Base-by-base conservation (phyloP, 2,329 filamentous ascomycete genomes). In the Colletotrichum sp. region DNA sequence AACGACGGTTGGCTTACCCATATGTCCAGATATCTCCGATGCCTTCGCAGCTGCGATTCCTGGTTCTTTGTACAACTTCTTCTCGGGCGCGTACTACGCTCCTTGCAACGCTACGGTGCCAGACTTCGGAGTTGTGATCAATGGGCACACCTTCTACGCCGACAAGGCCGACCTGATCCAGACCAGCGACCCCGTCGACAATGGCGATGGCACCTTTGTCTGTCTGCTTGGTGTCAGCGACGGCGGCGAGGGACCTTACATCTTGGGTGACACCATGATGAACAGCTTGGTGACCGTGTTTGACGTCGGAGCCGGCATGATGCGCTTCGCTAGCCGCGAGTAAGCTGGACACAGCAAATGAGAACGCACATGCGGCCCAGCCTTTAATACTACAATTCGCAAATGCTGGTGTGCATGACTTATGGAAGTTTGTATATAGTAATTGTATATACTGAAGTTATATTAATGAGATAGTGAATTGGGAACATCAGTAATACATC, bases 281-380 rank as follows among this genome's bases (percentile, higher is more conserved):
- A 79, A 79, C 9, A 81, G 80, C 52, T 77, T 83, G 0, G 79
- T 83, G 10, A 80, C 82, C 7, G 82, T 83, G 1, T 83, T 83
- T 52, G 82, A 83, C 43, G 77, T 83, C 0, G 81, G 79, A 1
- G 76, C 78, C 5, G 76, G 72, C 0, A 80, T 82, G 77, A 83
- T 83, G 80, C 74, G 82, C 30, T 83, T 83, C 69, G 81, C 81
- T 0, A 26, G 36, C 26, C 64, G 64, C 24, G 4, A 66, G 64
- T 66, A 4, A 66, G 64, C 58, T 48, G 16, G 36, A 38, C 0
- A 18, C 7, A 18, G 18, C 2, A 0, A 4, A 9, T 43, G 16
- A 43, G 36, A 6, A n/a, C 16, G 0, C 18, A 6, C 2, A 1
- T 43, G 38, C 1, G 3, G 18, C 2, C 18, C 2, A 43, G 38